Evolutionary conservation across 2,329 filamentous ascomycete genomes (phyloP).

Genomic region (Cladosporium sp.): DNA sequence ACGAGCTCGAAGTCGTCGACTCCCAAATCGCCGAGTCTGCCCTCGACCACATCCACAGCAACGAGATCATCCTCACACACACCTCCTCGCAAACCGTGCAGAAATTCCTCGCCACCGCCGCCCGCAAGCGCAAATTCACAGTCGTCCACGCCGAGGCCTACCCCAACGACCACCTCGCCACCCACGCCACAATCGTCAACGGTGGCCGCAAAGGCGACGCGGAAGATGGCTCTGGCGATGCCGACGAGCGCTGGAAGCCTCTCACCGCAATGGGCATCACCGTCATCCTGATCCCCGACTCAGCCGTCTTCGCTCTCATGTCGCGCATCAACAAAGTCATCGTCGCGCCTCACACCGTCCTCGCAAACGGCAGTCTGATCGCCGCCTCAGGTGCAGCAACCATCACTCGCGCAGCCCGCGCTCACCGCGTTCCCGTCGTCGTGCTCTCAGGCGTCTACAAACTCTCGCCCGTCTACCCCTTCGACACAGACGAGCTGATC

Average conservation of each 20-base stretch:
- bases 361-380: constrained; percentile 82
- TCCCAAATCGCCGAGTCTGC: constrained; percentile 87
- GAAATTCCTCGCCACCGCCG: constrained; percentile 81
- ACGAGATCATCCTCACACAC: constrained; percentile 87
- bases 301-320: constrained; percentile 88
- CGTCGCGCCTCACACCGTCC: constrained; percentile 74
- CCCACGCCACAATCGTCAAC: constrained; percentile 57
- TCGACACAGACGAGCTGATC: constrained; percentile 74
- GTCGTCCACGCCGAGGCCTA: constrained; percentile 75
- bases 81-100: constrained; percentile 83
- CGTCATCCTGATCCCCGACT: constrained; percentile 79
- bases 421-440: constrained; percentile 78
- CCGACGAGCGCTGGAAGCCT: constrained; percentile 64
- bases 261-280: constrained; percentile 73
- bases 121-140: constrained; percentile 85
- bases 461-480: constrained; percentile 83
- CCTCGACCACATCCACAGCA: constrained; percentile 87
- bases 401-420: constrained; percentile 79
- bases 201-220: constrained; percentile 45
- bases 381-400: constrained; percentile 78
- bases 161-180: constrained; percentile 63
- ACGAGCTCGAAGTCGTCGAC: constrained; percentile 88
- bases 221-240: constrained; percentile 35
- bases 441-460: constrained; percentile 91
- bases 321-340: constrained; percentile 93